Percentiles rank a stretch among this genome's conserved stretches.
Evolutionary conservation across 768 basidiomycete species (phyloP).

Genomic region (Cystobasidiopsis lactophilus): DNA sequence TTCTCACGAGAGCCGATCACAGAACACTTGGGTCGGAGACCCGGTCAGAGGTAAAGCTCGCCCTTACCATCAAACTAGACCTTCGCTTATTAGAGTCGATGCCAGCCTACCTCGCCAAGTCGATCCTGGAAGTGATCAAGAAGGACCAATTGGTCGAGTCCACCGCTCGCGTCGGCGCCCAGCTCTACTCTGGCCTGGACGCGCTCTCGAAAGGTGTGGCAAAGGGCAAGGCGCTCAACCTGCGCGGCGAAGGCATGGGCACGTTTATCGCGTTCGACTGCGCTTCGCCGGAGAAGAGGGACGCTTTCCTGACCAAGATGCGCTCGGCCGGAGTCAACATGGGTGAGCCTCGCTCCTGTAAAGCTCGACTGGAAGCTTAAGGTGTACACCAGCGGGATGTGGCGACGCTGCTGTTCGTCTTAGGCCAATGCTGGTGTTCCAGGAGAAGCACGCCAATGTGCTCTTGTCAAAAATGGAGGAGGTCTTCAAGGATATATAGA

Average conservation of each 20-base stretch:
- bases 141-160: constrained; percentile 23
- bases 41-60: neutral
- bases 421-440: constrained; percentile 20
- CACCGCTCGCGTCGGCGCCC: constrained; percentile 23
- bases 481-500: constrained; percentile 2
- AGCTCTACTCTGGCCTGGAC: constrained; percentile 18
- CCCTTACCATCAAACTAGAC: too few species aligned
- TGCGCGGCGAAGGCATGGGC: constrained; percentile 19
- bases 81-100: constrained; percentile 4
- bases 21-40: neutral
- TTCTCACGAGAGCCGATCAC: neutral
- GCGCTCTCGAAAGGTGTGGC: constrained; percentile 7
- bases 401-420: constrained; percentile 17
- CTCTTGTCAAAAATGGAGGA: constrained; percentile 11
- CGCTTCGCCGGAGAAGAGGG: constrained; percentile 17
- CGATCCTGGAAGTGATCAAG: constrained; percentile 25
- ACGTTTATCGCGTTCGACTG: constrained; percentile 28
- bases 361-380: neutral
- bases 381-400: constrained; percentile 15
- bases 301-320: constrained; percentile 23
- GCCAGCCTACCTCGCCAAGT: constrained; percentile 18
- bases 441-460: constrained; percentile 21
- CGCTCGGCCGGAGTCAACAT: constrained; percentile 24
- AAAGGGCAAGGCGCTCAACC: constrained; percentile 15
- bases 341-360: constrained; percentile 9